Evolutionary conservation across 805 yeast genomes (phyloP).

Genomic region (Ogataea pignaliae): DNA sequence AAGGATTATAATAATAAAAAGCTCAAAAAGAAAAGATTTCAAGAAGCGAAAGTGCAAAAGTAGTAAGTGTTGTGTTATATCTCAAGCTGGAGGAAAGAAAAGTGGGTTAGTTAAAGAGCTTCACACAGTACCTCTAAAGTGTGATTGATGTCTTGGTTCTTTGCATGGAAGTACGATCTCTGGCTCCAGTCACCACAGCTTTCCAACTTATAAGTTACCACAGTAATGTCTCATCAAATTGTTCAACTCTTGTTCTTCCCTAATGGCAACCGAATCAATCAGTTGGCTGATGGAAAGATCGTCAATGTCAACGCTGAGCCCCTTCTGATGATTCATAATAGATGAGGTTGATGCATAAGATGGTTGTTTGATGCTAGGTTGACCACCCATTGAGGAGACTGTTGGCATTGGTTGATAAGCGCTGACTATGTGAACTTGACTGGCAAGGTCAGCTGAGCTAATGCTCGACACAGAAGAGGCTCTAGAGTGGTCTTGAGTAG

Average conservation of each 20-base stretch:
- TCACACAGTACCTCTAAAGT: background rate
- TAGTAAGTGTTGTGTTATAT: too few relatives aligned
- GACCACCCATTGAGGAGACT: background rate
- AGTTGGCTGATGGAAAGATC: slow-evolving; percentile 23
- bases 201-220: slow-evolving; percentile 4
- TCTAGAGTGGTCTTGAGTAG: slow-evolving; percentile 24
- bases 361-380: background rate
- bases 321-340: background rate
- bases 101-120: too few relatives aligned
- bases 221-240: slow-evolving; percentile 32
- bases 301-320: slow-evolving; percentile 8
- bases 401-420: slow-evolving; percentile 4
- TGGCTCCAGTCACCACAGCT: too few relatives aligned
- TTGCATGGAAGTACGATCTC: too few relatives aligned
- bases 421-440: slow-evolving; percentile 2
- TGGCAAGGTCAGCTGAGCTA: slow-evolving; percentile 7
- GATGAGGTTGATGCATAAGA: slow-evolving; percentile 3
- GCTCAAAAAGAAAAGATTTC: too few relatives aligned
- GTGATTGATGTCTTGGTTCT: background rate
- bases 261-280: slow-evolving; percentile 30
- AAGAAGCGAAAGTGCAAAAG: too few relatives aligned
- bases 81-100: too few relatives aligned
- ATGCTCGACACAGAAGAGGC: slow-evolving; percentile 29
- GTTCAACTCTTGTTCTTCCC: slow-evolving; percentile 31
- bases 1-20: too few relatives aligned